These are phyloP conservation scores for Lineolata rhizophorae DNA, from an alignment of 495 filamentous ascomycete species.

Conservation along the genomic window DNA sequence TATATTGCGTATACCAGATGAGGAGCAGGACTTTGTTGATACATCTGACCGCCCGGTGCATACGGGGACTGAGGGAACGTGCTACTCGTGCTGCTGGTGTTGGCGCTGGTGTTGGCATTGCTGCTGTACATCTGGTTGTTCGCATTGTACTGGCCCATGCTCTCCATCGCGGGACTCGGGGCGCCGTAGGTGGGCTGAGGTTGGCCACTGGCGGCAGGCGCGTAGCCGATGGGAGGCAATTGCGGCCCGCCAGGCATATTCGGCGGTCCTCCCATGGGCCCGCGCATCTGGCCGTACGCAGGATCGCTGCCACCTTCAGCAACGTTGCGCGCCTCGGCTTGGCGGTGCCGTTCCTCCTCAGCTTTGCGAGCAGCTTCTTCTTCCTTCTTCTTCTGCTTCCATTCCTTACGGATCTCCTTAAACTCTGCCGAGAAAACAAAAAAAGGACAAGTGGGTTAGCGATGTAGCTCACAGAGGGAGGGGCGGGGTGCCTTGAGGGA, in stretches of 20 bases:
- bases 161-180: constrained; percentile 30
- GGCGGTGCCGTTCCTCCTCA: constrained; percentile 67
- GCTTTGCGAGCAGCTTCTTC: constrained; percentile 79
- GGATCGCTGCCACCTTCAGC: constrained; percentile 12
- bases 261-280: constrained; percentile 4
- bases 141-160: constrained; percentile 47
- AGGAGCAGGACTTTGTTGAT: constrained; percentile 62
- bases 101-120: constrained; percentile 28
- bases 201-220: constrained; percentile 34
- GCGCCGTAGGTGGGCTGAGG: constrained; percentile 33
- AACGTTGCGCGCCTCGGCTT: constrained; percentile 33
- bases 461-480: too few species aligned
- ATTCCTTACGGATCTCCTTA: constrained; percentile 97
- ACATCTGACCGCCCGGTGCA: constrained; percentile 43
- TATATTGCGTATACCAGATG: too few species aligned
- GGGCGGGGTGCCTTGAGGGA: too few species aligned
- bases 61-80: constrained; percentile 57
- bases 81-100: too few species aligned
- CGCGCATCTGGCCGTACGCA: constrained; percentile 12
- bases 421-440: constrained; percentile 46
- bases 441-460: too few species aligned
- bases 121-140: constrained; percentile 28
- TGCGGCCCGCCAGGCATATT: constrained; percentile 29
- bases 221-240: constrained; percentile 73
- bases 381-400: constrained; percentile 99